Conservation (phyloP, 176 grass and related monocot genomes). For the Carex scoparia region DNA sequence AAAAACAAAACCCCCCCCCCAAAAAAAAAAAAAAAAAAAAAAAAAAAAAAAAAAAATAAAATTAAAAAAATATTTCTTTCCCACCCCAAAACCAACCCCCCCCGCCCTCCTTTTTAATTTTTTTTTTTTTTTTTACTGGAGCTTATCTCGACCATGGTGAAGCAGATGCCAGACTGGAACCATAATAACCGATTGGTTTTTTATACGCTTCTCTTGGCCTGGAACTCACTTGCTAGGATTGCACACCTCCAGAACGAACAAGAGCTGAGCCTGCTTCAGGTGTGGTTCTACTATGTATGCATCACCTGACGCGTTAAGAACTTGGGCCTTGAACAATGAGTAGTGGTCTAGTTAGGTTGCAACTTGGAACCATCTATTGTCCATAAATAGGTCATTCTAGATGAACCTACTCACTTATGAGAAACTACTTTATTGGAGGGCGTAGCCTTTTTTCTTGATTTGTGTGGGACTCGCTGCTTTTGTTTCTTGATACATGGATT, state of each 20-base stretch:
- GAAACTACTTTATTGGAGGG: too few species aligned
- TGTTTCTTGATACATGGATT: background rate
- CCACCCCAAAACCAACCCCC: too few species aligned
- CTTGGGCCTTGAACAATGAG: background rate
- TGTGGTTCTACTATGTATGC: conserved; percentile 7
- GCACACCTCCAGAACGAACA: conserved; percentile 83
- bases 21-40: too few species aligned
- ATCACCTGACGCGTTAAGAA: background rate
- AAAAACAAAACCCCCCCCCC: too few species aligned
- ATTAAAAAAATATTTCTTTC: too few species aligned
- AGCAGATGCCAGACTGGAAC: conserved; percentile 97
- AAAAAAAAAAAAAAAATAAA: too few species aligned
- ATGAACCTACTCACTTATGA: background rate
- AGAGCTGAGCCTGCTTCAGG: conserved; percentile 86
- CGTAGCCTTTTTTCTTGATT: background rate
- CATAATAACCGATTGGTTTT: conserved; percentile 74
- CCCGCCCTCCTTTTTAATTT: too few species aligned
- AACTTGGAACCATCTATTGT: background rate
- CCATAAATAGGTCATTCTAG: conserved; percentile 1
- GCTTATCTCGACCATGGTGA: conserved; percentile 83
- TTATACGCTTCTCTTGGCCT: conserved; percentile 74
- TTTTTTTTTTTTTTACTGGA: too few species aligned
- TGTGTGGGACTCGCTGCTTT: background rate
- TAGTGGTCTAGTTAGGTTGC: background rate
- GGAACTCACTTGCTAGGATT: conserved; percentile 95